Conservation (phyloP, 768 basidiomycete genomes). For the Boletus sp. region DNA sequence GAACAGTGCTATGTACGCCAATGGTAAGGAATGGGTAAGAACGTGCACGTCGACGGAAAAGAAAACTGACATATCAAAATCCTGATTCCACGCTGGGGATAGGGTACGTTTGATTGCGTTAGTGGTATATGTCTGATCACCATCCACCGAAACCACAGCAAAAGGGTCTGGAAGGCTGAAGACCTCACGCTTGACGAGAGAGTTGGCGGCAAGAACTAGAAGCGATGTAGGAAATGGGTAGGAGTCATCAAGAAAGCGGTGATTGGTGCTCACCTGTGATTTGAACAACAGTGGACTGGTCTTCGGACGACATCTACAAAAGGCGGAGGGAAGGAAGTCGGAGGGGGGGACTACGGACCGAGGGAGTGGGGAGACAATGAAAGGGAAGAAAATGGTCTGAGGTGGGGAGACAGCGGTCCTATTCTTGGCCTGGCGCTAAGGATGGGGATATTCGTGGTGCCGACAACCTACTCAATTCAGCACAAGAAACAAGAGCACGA, state of each 20-base stretch:
- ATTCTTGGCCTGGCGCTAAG: not conserved
- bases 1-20: slow-evolving; percentile 51
- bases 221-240: too few species aligned
- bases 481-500: not conserved
- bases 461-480: not conserved
- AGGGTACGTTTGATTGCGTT: slow-evolving; percentile 65
- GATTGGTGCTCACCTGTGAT: slow-evolving; percentile 23
- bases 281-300: slow-evolving; percentile 13
- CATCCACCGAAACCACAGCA: slow-evolving; percentile 84
- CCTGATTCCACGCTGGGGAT: slow-evolving; percentile 80
- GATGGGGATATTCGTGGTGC: not conserved
- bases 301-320: slow-evolving; percentile 23
- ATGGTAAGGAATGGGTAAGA: slow-evolving; percentile 4
- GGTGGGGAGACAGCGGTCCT: not conserved
- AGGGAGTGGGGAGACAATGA: not conserved
- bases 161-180: slow-evolving; percentile 86
- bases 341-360: not conserved
- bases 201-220: slow-evolving; percentile 73
- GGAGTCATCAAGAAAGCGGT: not conserved
- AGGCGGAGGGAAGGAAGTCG: not conserved
- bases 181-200: slow-evolving; percentile 73
- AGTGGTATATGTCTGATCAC: slow-evolving; percentile 79
- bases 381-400: not conserved
- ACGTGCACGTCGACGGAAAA: slow-evolving; percentile 5
- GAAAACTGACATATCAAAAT: slow-evolving; percentile 74